A percentile compares a stretch with the other conserved stretches of the same genome.
phyloP scores from a whole-genome alignment of 768 basidiomycete species.

The Tulasnella sp. region DNA sequence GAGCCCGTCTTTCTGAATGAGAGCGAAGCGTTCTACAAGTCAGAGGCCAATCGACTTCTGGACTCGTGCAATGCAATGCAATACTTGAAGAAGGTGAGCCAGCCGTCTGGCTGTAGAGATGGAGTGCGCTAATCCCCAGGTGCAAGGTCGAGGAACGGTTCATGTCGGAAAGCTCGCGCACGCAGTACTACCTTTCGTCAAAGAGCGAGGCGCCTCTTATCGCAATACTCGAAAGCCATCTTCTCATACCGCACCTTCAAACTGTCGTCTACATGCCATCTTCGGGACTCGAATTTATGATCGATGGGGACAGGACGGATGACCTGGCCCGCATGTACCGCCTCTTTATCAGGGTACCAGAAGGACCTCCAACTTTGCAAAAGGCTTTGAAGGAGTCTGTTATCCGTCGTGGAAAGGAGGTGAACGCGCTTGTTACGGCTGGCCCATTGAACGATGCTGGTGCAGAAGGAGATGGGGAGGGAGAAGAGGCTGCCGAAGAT shows the following conservation, averaged over 20 bases:
- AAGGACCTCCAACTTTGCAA: conserved; percentile 62
- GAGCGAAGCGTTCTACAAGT: conserved; percentile 72
- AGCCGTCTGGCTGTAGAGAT: background rate
- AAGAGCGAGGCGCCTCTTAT: conserved; percentile 65
- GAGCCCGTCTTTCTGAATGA: conserved; percentile 77
- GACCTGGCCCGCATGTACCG: conserved; percentile 77
- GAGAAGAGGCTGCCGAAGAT: conserved; percentile 37
- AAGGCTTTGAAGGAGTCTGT: conserved; percentile 68
- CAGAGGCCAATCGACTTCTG: conserved; percentile 67
- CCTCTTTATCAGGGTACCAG: conserved; percentile 62
- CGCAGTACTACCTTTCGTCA: conserved; percentile 78
- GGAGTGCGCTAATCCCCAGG: background rate
- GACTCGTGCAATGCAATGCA: conserved; percentile 73
- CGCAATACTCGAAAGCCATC: conserved; percentile 68
- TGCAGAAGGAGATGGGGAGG: conserved; percentile 38
- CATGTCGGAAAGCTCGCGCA: conserved; percentile 75
- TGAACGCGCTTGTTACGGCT: conserved; percentile 56
- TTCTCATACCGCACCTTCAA: conserved; percentile 73
- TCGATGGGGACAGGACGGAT: conserved; percentile 70
- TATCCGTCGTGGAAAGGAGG: conserved; percentile 64
- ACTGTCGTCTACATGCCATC: conserved; percentile 71
- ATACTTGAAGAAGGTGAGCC: conserved; percentile 71
- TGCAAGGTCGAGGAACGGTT: conserved; percentile 73
- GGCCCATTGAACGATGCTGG: conserved; percentile 33
- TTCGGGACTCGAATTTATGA: conserved; percentile 83